Base-by-base conservation (phyloP, 371 early-diverging fungal genomes). In the Dinochytrium kinnereticum region DNA sequence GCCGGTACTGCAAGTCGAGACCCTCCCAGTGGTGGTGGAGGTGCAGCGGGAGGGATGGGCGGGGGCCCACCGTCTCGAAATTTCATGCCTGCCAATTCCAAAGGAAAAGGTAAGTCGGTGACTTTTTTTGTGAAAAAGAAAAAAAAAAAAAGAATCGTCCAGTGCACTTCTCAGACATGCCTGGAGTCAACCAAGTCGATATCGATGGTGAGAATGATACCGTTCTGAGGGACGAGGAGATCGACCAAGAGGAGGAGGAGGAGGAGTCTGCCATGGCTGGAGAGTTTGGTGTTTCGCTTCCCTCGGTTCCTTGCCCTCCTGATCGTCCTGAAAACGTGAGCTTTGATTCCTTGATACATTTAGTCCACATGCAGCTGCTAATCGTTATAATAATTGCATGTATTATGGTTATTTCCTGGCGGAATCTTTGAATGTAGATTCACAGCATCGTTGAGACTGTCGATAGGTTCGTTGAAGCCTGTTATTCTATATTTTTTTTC, bases 401-500 rank as follows among this genome's bases (percentile, higher is more conserved):
- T n/a, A n/a, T n/a, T n/a, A n/a, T n/a, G n/a, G n/a, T n/a, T n/a
- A n/a, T n/a, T n/a, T n/a, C n/a, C n/a, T n/a, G n/a, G n/a, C n/a
- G n/a, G n/a, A n/a, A 61, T 17, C 26, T 26, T 26, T 26, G 61
- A 5, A 37, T 34, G 61, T 61, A 82, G 82, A 82, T 82, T 57
- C 78, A 80, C 69, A 51, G 31, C 61, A 79, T 82, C 59, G 83
- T 82, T 59, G 83, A 82, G 68, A 80, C 79, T 36, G 83, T 82
- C 33, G 80, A 78, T 53, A 64, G 82, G 76, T 78, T 57, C 24
- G 71, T 13, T 53, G 44, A 44, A 44, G 44, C 44, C 7, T 44
- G 44, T 19, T 44, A 13, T 44, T 44, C 44, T 44, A 13, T 7
- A 53, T 91, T 91, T 68, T 91, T 94, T 21, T 24, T n/a, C n/a